phyloP scores from a whole-genome alignment of 163 green algal species.

The Chlorella variabilis region DNA sequence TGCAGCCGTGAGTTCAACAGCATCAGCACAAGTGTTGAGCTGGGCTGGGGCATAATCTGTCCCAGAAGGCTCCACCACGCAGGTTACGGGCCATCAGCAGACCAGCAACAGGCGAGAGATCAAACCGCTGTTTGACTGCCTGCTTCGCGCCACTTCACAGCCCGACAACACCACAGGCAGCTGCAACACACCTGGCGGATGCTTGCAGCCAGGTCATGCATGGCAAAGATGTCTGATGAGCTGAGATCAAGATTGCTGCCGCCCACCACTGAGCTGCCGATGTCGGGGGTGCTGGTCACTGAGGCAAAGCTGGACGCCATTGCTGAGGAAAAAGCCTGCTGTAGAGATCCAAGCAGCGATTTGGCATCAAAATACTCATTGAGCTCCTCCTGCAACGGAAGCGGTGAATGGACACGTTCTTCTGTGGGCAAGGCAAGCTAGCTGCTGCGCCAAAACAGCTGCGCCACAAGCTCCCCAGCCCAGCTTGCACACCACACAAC shows the following conservation, averaged over 20 bases:
- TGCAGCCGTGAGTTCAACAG: not conserved
- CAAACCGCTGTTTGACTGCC: too few relatives aligned
- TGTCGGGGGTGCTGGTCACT: not conserved
- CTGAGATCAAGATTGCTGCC: not conserved
- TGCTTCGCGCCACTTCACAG: too few relatives aligned
- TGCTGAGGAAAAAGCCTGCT: slow-evolving; percentile 22
- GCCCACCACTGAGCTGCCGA: not conserved
- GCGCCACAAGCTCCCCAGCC: not conserved
- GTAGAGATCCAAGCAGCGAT: slow-evolving; percentile 37
- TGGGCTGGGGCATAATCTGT: too few relatives aligned
- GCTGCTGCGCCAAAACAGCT: too few relatives aligned
- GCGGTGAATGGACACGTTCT: too few relatives aligned
- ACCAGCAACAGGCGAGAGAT: too few relatives aligned
- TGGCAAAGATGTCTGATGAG: not conserved
- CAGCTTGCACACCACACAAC: not conserved
- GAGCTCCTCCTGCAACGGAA: slow-evolving; percentile 13
- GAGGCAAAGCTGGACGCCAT: not conserved
- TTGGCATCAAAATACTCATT: slow-evolving; percentile 46
- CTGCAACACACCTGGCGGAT: slow-evolving; percentile 14
- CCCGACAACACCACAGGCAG: too few relatives aligned
- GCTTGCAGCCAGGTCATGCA: slow-evolving; percentile 35
- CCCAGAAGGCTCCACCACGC: too few relatives aligned
- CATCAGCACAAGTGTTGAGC: not conserved
- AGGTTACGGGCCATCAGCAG: too few relatives aligned
- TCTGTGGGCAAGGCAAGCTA: too few relatives aligned